These are phyloP conservation scores for Tephrocybe rancida DNA, from an alignment of 768 basidiomycete genomes.

Conservation along the genomic window DNA sequence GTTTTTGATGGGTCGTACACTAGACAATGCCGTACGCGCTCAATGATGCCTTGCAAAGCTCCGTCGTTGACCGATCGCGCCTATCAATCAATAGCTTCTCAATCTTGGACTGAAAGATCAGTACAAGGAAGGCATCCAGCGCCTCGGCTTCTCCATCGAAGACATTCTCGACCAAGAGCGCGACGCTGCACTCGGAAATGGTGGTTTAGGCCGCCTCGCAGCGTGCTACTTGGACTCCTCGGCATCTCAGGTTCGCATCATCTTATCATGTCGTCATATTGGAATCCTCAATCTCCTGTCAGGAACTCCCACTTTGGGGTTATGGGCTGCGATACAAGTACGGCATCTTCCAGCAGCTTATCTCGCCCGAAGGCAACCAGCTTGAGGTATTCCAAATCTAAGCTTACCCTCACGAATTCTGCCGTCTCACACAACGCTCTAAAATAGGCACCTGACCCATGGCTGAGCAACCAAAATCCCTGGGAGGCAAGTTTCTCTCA, in stretches of 20 bases:
- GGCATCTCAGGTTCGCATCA: slow-evolving; percentile 74
- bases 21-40: slow-evolving; percentile 61
- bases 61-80: background rate
- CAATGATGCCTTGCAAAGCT: background rate
- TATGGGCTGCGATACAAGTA: slow-evolving; percentile 93
- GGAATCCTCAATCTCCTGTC: slow-evolving; percentile 5
- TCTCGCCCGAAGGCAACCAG: slow-evolving; percentile 81
- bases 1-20: slow-evolving; percentile 84
- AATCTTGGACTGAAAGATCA: slow-evolving; percentile 85
- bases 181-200: slow-evolving; percentile 94
- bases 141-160: slow-evolving; percentile 90
- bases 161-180: slow-evolving; percentile 88
- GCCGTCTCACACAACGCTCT: background rate
- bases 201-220: slow-evolving; percentile 93
- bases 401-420: background rate
- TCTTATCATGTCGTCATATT: slow-evolving; percentile 62
- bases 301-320: slow-evolving; percentile 92
- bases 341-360: slow-evolving; percentile 95
- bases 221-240: slow-evolving; percentile 97
- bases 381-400: slow-evolving; percentile 51
- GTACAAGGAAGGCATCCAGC: slow-evolving; percentile 65
- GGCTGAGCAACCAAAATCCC: slow-evolving; percentile 86
- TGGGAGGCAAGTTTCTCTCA: slow-evolving; percentile 58
- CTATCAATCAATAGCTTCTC: slow-evolving; percentile 58
- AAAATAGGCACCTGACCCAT: slow-evolving; percentile 86